Evolutionary conservation across 495 filamentous ascomycete genomes (phyloP).

Genomic region (Penicillium canescens): DNA sequence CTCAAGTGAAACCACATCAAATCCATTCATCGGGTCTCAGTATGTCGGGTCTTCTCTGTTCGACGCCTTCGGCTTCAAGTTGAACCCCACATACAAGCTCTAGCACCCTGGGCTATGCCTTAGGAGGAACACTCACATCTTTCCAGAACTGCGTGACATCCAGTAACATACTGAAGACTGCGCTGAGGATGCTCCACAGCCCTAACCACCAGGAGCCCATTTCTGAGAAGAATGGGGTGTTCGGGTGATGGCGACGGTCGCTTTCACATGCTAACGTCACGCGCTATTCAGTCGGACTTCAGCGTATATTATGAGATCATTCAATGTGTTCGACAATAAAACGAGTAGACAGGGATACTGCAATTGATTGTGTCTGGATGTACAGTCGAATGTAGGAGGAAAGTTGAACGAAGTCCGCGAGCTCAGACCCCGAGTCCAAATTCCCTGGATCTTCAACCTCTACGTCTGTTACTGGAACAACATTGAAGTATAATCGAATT

Average conservation of each 20-base stretch:
- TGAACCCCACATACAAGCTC: not conserved
- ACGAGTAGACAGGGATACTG: not conserved
- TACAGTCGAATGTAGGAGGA: not conserved
- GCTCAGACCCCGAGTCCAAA: not conserved
- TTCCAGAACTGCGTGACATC: slow-evolving; percentile 68
- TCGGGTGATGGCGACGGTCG: slow-evolving; percentile 3
- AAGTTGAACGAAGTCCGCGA: not conserved
- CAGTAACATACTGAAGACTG: slow-evolving; percentile 54
- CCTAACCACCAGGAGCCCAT: slow-evolving; percentile 26
- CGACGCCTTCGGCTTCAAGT: not conserved
- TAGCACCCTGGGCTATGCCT: not conserved
- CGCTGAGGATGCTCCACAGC: slow-evolving; percentile 38
- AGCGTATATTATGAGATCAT: no score
- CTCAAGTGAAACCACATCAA: not conserved
- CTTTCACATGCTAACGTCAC: slow-evolving; percentile 44
- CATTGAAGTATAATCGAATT: slow-evolving; percentile 3
- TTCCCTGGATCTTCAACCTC: not conserved
- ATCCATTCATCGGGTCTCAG: not conserved
- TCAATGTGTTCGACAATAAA: no score
- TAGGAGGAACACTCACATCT: slow-evolving; percentile 42
- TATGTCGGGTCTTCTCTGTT: not conserved
- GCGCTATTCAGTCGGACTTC: not conserved
- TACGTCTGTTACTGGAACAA: not conserved
- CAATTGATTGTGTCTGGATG: not conserved
- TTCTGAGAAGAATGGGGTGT: slow-evolving; percentile 7